Evolutionary conservation across 129 eudicot genomes (phyloP).

Genomic region (Flaveria trinervia): DNA sequence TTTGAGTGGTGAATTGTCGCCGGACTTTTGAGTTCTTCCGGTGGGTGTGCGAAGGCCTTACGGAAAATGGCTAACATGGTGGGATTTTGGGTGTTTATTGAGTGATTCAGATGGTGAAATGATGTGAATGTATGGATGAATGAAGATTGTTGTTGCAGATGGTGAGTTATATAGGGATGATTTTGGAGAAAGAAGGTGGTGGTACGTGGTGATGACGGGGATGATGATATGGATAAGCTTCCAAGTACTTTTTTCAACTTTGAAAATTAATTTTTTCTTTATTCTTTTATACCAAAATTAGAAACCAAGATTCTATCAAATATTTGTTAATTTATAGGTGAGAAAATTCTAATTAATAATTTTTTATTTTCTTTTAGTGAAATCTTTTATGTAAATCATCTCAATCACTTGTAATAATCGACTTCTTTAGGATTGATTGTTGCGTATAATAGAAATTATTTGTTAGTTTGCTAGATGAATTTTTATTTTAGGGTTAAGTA

Average conservation of each 20-base stretch:
- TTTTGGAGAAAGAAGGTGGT: background rate
- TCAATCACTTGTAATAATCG: no score
- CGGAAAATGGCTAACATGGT: slow-evolving; percentile 87
- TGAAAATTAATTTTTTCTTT: no score
- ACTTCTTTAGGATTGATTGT: no score
- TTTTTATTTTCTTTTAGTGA: no score
- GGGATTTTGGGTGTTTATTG: background rate
- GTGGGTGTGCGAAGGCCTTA: slow-evolving; percentile 88
- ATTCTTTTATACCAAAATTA: no score
- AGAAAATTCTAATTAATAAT: no score
- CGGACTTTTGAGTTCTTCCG: slow-evolving; percentile 88
- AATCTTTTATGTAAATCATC: no score
- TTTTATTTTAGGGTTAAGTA: no score
- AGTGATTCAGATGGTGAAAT: background rate
- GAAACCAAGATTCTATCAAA: no score
- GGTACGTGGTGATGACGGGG: slow-evolving; percentile 22
- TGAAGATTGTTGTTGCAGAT: background rate
- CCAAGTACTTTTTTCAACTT: background rate
- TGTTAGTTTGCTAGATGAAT: no score
- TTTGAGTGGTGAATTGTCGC: slow-evolving; percentile 35
- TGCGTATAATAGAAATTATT: no score
- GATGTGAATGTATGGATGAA: background rate
- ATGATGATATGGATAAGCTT: slow-evolving; percentile 38
- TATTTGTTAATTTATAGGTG: no score
- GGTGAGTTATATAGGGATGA: slow-evolving; percentile 14